A percentile compares a stretch with the other conserved stretches of the same genome.
phyloP scores from a whole-genome alignment of 768 basidiomycete species.

The Cystobasidium onofrii region DNA sequence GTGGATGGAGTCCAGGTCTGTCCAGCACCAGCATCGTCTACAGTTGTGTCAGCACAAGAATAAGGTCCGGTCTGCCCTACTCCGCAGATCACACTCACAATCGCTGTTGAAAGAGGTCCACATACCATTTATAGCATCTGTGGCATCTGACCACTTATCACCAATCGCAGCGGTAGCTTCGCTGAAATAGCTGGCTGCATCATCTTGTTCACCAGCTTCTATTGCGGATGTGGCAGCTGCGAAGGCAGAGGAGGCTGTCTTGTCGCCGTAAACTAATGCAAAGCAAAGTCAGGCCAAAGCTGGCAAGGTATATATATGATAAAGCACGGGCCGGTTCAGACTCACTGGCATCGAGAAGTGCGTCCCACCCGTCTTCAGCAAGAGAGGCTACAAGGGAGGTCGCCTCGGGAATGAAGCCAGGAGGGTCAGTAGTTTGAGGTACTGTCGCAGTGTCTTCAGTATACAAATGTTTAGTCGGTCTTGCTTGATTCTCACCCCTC shows the following conservation, averaged over 20 bases:
- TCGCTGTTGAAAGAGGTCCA: background rate
- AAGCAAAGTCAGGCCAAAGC: no score
- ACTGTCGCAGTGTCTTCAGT: background rate
- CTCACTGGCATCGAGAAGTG: background rate
- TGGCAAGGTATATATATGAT: no score
- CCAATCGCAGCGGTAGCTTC: conserved; percentile 6
- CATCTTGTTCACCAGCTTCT: background rate
- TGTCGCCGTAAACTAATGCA: background rate
- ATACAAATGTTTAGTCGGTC: no score
- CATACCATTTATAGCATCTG: background rate
- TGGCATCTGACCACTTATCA: background rate
- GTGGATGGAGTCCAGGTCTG: background rate
- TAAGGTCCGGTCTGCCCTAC: background rate
- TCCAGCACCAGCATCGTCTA: background rate
- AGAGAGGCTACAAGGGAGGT: background rate
- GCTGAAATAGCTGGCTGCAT: background rate
- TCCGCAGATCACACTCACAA: no score
- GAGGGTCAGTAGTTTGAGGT: background rate
- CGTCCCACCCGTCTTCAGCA: background rate
- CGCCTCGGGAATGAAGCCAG: background rate
- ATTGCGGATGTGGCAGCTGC: background rate
- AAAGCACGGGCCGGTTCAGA: background rate
- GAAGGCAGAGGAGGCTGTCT: background rate
- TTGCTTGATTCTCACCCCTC: no score
- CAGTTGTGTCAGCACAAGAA: background rate